A percentile compares a stretch with the other conserved stretches of the same genome.
Conservation (phyloP, 768 basidiomycete genomes). For the Pholiota molesta region DNA sequence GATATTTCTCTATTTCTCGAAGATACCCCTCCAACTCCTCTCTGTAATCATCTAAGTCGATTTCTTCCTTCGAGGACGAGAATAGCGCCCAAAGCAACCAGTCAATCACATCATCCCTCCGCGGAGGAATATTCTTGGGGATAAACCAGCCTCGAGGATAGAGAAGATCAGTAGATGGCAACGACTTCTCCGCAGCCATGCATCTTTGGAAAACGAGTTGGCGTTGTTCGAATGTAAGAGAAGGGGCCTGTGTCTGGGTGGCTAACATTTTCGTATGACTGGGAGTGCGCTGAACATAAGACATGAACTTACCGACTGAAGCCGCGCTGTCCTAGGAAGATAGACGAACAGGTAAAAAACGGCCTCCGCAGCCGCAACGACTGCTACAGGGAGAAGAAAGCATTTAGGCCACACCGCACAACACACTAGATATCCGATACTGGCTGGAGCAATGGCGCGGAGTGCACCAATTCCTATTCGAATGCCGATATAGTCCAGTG, state of each 20-base stretch:
- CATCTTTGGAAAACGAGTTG: conserved; percentile 53
- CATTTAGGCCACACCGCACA: conserved; percentile 19
- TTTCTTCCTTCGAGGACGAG: conserved; percentile 36
- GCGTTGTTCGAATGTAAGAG: conserved; percentile 43
- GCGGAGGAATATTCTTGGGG: conserved; percentile 25
- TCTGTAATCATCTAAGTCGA: conserved; percentile 37
- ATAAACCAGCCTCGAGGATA: conserved; percentile 58
- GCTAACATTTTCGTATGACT: conserved; percentile 24
- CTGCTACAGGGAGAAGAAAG: conserved; percentile 23
- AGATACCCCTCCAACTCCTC: conserved; percentile 58
- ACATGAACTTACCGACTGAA: conserved; percentile 51
- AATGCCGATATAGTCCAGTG: conserved; percentile 59
- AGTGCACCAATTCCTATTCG: conserved; percentile 45
- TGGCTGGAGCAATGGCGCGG: conserved; percentile 52
- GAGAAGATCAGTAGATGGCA: conserved; percentile 28
- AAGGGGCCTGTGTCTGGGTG: conserved; percentile 34
- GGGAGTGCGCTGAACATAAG: neutral
- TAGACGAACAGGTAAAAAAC: conserved; percentile 53
- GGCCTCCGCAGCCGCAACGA: conserved; percentile 45
- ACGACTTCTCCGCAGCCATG: conserved; percentile 25
- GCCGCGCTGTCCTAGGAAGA: conserved; percentile 42
- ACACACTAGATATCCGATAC: conserved; percentile 39
- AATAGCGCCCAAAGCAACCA: conserved; percentile 74
- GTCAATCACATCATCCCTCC: conserved; percentile 52
- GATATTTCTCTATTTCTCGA: conserved; percentile 36